These are phyloP conservation scores for Kodamaea laetipori DNA, from an alignment of 805 yeast genomes.

Conservation along the genomic window DNA sequence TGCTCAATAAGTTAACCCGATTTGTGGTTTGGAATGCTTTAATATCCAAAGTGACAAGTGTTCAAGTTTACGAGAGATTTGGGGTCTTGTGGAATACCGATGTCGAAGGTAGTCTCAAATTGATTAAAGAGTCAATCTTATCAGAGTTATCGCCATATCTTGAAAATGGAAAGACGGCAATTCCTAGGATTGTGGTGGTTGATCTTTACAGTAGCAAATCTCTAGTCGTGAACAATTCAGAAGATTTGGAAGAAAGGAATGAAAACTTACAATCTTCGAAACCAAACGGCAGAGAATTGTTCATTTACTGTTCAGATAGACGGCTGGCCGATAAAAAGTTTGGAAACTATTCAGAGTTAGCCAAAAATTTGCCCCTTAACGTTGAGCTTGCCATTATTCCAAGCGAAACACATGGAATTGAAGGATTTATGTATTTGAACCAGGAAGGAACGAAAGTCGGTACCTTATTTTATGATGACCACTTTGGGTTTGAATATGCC, in stretches of 20 bases:
- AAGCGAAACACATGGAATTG: not conserved
- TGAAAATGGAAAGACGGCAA: not conserved
- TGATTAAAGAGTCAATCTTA: constrained; percentile 20
- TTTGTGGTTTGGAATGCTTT: constrained; percentile 33
- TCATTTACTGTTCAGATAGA: constrained; percentile 13
- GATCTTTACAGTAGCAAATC: not conserved
- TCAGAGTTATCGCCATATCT: constrained; percentile 23
- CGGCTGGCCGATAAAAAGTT: not conserved
- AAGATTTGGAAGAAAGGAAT: not conserved
- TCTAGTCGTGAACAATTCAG: not conserved
- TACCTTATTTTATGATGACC: constrained; percentile 15
- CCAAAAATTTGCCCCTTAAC: constrained; percentile 16
- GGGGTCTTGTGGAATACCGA: constrained; percentile 25
- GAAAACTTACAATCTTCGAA: constrained; percentile 10
- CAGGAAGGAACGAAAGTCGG: not conserved
- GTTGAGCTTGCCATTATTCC: constrained; percentile 21
- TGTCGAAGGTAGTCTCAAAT: constrained; percentile 11
- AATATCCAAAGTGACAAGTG: constrained; percentile 18
- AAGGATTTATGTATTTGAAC: not conserved
- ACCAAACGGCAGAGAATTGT: constrained; percentile 11
- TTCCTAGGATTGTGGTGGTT: not conserved
- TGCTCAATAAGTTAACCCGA: constrained; percentile 37
- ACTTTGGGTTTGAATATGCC: constrained; percentile 18
- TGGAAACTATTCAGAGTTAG: constrained; percentile 2
- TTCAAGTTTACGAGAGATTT: constrained; percentile 26